These are phyloP conservation scores for Talaromyces proteolyticus DNA, from an alignment of 495 filamentous ascomycete genomes.

Conservation along the genomic window DNA sequence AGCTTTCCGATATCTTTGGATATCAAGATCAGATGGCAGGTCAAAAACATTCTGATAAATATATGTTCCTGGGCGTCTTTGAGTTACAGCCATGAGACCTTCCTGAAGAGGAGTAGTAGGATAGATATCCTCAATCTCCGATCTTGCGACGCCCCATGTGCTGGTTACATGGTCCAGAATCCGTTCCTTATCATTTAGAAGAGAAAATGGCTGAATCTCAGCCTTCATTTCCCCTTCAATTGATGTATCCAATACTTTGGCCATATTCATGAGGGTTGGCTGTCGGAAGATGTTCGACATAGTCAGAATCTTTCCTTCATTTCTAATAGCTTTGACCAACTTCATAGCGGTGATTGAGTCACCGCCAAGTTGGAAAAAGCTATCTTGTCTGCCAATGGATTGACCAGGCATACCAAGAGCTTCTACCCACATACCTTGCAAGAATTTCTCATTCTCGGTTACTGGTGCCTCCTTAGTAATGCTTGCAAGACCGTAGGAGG, in stretches of 20 bases:
- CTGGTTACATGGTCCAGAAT: slow-evolving; percentile 7
- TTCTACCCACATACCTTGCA: slow-evolving; percentile 21
- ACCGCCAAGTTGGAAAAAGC: slow-evolving; percentile 17
- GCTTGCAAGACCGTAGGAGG: neutral
- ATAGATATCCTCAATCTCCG: slow-evolving; percentile 48
- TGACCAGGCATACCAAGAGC: slow-evolving; percentile 13
- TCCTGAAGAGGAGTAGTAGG: slow-evolving; percentile 58
- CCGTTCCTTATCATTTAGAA: slow-evolving; percentile 8
- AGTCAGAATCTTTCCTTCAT: slow-evolving; percentile 20
- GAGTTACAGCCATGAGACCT: slow-evolving; percentile 48
- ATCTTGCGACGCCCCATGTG: neutral
- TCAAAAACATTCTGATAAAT: slow-evolving; percentile 18
- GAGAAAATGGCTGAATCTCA: neutral
- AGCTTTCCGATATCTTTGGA: slow-evolving; percentile 25
- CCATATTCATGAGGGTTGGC: slow-evolving; percentile 29
- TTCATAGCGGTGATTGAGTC: slow-evolving; percentile 18
- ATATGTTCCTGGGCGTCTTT: slow-evolving; percentile 21
- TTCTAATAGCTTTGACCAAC: slow-evolving; percentile 8
- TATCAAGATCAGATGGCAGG: slow-evolving; percentile 19
- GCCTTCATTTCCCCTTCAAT: too few species aligned
- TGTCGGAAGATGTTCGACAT: slow-evolving; percentile 30
- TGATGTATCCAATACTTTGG: slow-evolving; percentile 1
- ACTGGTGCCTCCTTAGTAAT: slow-evolving; percentile 2
- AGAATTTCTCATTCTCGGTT: slow-evolving; percentile 15
- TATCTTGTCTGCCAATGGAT: slow-evolving; percentile 12